Percentiles rank a stretch among this genome's conserved stretches.
These are phyloP conservation scores for Cyberlindnera euphorbiiphila DNA, from an alignment of 805 yeast species.

Conservation along the genomic window DNA sequence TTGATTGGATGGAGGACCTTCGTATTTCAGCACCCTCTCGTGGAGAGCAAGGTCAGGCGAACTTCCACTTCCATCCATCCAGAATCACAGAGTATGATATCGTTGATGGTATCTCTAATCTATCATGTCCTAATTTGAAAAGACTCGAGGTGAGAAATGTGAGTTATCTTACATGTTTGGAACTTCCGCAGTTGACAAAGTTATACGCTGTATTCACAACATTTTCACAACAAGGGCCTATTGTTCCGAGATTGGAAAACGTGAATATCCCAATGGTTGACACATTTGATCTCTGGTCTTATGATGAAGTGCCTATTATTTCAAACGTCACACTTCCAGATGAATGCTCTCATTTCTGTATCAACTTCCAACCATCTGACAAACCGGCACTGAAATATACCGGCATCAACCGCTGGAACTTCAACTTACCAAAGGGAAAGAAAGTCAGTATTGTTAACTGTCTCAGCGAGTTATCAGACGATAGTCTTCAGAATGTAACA, in stretches of 20 bases:
- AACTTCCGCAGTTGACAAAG: conserved; percentile 4
- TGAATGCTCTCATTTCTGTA: conserved; percentile 5
- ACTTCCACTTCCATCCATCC: conserved; percentile 4
- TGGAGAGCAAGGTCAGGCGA: not conserved
- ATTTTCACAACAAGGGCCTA: conserved; percentile 1
- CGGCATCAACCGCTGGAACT: not conserved
- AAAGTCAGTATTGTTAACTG: conserved; percentile 3
- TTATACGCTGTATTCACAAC: conserved; percentile 5
- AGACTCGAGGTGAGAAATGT: conserved; percentile 4
- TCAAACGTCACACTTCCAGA: conserved; percentile 1
- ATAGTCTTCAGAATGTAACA: conserved; percentile 2
- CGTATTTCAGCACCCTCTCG: conserved; percentile 5
- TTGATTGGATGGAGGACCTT: conserved; percentile 4
- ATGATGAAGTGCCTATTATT: conserved; percentile 2
- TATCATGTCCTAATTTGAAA: conserved; percentile 3
- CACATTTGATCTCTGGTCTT: conserved; percentile 6
- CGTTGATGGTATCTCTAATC: conserved; percentile 3
- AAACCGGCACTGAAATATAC: not conserved
- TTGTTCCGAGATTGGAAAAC: conserved; percentile 4
- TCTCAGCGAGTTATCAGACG: not conserved
- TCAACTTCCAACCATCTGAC: conserved; percentile 7
- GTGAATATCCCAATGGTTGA: conserved; percentile 3
- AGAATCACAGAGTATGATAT: not conserved
- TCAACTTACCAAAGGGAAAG: conserved; percentile 2
- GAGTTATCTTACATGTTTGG: conserved; percentile 3